phyloP scores from a whole-genome alignment of 768 basidiomycete species.

The Pleurotus pulmonarius region DNA sequence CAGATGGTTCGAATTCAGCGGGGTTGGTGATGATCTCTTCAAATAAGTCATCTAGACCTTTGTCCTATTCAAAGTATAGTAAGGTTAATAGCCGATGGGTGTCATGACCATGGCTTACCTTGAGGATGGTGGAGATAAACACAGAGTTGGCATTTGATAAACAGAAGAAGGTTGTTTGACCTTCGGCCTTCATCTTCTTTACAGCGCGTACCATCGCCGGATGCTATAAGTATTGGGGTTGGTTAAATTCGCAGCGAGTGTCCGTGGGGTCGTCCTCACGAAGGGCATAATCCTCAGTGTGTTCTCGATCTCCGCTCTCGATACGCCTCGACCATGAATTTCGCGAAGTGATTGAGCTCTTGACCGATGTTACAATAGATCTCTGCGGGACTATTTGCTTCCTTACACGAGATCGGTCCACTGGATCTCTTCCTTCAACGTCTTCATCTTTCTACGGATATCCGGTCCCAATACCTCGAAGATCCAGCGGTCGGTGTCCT shows the following conservation, averaged over 20 bases:
- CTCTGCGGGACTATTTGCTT: neutral
- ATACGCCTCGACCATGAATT: conserved; percentile 65
- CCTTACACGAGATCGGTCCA: conserved; percentile 96
- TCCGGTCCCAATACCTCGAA: conserved; percentile 85
- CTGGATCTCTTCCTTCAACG: conserved; percentile 57
- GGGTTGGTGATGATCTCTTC: conserved; percentile 90
- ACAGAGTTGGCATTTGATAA: conserved; percentile 93
- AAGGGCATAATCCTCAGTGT: conserved; percentile 84
- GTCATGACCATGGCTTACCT: conserved; percentile 39
- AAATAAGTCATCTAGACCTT: conserved; percentile 70
- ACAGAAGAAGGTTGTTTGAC: conserved; percentile 77
- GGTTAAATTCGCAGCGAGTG: too few relatives aligned
- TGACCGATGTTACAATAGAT: conserved; percentile 9
- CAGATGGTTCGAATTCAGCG: conserved; percentile 71
- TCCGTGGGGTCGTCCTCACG: conserved; percentile 40
- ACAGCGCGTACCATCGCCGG: conserved; percentile 95
- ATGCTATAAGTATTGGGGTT: conserved; percentile 51
- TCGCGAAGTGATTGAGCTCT: conserved; percentile 72
- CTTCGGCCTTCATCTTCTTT: conserved; percentile 61
- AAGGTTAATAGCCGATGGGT: neutral
- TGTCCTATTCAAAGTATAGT: conserved; percentile 43
- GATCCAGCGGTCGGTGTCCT: conserved; percentile 94
- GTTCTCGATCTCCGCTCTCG: conserved; percentile 69
- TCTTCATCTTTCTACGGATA: conserved; percentile 78
- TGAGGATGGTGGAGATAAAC: conserved; percentile 86